phyloP scores from a whole-genome alignment of 2,329 filamentous ascomycete species.

The Aspergillus phoenicis region DNA sequence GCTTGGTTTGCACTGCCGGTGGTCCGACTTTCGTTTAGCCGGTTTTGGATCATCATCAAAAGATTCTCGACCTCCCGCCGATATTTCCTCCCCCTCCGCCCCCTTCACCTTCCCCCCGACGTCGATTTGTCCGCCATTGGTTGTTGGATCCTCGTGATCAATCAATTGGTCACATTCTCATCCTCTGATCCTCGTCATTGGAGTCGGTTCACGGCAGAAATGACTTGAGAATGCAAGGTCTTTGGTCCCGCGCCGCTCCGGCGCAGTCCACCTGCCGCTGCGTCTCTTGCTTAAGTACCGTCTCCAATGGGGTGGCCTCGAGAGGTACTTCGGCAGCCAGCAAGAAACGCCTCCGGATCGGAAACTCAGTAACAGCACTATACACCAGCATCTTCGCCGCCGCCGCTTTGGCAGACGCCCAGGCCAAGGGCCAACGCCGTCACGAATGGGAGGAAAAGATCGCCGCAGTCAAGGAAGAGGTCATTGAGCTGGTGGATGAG shows the following conservation, averaged over 20 bases:
- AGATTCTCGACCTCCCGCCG: constrained; percentile 10
- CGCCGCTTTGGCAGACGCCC: constrained; percentile 45
- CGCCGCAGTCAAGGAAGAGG: constrained; percentile 46
- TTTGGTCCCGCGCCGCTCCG: constrained; percentile 47
- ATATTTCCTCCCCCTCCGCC: constrained; percentile 2
- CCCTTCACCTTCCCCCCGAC: constrained; percentile 9
- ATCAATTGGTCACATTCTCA: constrained; percentile 15
- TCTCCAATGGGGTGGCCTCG: constrained; percentile 38
- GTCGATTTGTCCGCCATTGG: constrained; percentile 9
- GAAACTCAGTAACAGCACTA: constrained; percentile 48
- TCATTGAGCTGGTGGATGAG: constrained; percentile 42
- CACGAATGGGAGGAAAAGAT: constrained; percentile 47
- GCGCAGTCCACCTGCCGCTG: constrained; percentile 45
- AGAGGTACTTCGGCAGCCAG: constrained; percentile 40
- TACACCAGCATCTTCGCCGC: constrained; percentile 48
- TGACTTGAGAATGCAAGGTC: constrained; percentile 46
- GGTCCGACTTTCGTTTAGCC: constrained; percentile 20
- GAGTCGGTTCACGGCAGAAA: constrained; percentile 22
- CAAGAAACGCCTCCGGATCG: constrained; percentile 42
- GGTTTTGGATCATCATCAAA: not conserved
- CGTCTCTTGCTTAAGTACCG: constrained; percentile 44
- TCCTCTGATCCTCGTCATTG: not conserved
- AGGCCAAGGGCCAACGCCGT: constrained; percentile 43
- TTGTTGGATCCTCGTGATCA: constrained; percentile 20
- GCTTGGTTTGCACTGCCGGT: constrained; percentile 40